Base-by-base conservation (phyloP, 108 stramenopile species). In the Pseudonitzschia multistriata region DNA sequence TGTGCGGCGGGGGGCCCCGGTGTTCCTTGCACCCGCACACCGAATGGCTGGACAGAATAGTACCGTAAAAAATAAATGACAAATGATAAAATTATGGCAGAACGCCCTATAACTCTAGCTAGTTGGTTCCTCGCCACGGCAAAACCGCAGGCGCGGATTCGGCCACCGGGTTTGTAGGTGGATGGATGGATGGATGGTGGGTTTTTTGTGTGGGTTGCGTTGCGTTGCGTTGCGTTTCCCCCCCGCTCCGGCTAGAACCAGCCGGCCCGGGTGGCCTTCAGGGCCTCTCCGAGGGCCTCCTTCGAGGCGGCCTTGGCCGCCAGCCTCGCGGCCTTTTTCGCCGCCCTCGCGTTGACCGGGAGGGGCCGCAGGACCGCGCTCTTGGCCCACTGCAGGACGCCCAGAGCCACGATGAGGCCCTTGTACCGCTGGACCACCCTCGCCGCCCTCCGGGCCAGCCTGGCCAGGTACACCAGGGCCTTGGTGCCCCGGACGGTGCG, bases 361-460 rank as follows among this genome's bases (percentile, higher is more conserved):
- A 83, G 70, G 54, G 87, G 86, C 55, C 85, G 55, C 50, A 79
- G 17, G n/a, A 85, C 67, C 0, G 86, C 86, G 75, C 85, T 84
- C 60, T 81, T 83, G 28, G 83, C 72, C 92, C 92, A 93, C 62
- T 70, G 82, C 25, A 74, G 66, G 4, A 87, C 7, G 0, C 81
- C 57, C 11, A 79, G 42, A 31, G 82, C 39, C 29, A 89, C 72
- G 27, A 93, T 66, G 7, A 90, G 14, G 30, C 59, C 76, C 69
- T 84, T 85, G 79, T 90, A 93, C 56, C 88, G 88, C 49, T 80
- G 42, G 66, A 90, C 66, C 2, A 93, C 68, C 33, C 70, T 63
- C 33, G 79, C 49, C 24, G 68, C 66, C 62, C 88, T 87, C n/a
- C 88, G 70, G 35, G 77, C 48, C 37, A 89, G 47, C 50, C 75